Evolutionary conservation across 371 early-diverging fungal genomes (phyloP).

Genomic region (Saksenaea vasiformis): DNA sequence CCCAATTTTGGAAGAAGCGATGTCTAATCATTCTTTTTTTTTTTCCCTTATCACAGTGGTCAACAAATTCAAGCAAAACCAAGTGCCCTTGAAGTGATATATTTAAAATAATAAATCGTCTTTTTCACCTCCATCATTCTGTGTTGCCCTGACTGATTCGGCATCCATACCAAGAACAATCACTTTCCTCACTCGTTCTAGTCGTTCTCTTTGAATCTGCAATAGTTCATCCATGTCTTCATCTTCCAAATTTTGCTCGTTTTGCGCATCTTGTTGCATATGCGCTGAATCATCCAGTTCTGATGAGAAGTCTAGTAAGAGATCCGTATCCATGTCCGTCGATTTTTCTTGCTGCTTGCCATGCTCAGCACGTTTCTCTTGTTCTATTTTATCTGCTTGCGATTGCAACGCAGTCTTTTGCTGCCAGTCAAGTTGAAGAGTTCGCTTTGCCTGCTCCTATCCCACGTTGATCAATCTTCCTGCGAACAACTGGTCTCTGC

Average conservation of each 20-base stretch:
- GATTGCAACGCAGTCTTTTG: conserved; percentile 23
- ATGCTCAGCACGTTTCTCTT: conserved; percentile 22
- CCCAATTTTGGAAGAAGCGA: neutral
- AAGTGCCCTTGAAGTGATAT: conserved; percentile 3
- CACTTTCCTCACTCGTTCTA: conserved; percentile 44
- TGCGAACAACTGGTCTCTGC: neutral
- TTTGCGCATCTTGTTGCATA: conserved; percentile 10
- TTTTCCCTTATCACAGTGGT: neutral
- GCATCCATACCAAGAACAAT: conserved; percentile 49
- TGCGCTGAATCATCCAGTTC: neutral
- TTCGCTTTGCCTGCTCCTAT: conserved; percentile 48
- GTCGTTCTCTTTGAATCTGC: conserved; percentile 42
- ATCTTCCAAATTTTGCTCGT: conserved; percentile 21
- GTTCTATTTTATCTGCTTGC: conserved; percentile 13
- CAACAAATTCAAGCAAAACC: conserved; percentile 4
- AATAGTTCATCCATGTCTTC: conserved; percentile 50
- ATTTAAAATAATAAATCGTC: conserved; percentile 48
- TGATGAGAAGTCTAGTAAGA: neutral
- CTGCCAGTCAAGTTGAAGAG: conserved; percentile 39
- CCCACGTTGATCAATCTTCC: neutral
- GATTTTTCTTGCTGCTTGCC: conserved; percentile 27
- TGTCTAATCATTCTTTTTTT: neutral
- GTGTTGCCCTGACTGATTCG: conserved; percentile 31
- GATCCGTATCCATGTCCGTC: conserved; percentile 3
- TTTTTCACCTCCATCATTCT: conserved; percentile 25